Evolutionary conservation across 441 rosid genomes (phyloP).

Genomic region (Aleurites moluccanus): DNA sequence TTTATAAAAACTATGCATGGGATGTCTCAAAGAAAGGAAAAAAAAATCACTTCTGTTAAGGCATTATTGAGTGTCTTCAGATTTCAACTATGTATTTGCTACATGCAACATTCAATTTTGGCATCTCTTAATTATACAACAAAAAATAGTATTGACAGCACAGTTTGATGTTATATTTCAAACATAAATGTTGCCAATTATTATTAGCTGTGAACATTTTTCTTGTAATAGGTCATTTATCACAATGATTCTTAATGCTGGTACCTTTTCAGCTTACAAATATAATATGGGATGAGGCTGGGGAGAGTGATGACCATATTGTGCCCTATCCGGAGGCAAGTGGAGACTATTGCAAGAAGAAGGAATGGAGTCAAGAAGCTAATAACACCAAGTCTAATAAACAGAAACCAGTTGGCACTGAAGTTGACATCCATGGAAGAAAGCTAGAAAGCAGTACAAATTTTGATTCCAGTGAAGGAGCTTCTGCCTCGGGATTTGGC

Average conservation of each 20-base stretch:
- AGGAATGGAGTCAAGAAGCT: slow-evolving; percentile 52
- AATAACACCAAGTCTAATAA: slow-evolving; percentile 40
- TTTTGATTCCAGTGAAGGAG: slow-evolving; percentile 41
- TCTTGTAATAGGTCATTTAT: background rate
- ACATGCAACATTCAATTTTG: background rate
- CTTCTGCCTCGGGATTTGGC: slow-evolving; percentile 44
- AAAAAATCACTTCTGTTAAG: background rate
- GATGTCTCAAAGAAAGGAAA: background rate
- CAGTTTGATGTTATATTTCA: background rate
- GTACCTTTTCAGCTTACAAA: slow-evolving; percentile 58
- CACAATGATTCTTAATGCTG: background rate
- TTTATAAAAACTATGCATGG: background rate
- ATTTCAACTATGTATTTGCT: background rate
- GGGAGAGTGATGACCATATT: slow-evolving; percentile 67
- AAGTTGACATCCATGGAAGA: slow-evolving; percentile 41
- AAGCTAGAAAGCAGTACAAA: slow-evolving; percentile 48
- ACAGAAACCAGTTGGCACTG: slow-evolving; percentile 39
- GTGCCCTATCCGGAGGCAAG: slow-evolving; percentile 66
- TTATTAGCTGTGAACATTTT: slow-evolving; percentile 10
- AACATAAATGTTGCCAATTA: background rate
- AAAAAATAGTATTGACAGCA: background rate
- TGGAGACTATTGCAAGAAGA: slow-evolving; percentile 51
- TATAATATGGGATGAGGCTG: slow-evolving; percentile 88
- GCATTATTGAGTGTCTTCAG: background rate
- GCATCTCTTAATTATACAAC: background rate